Conservation (phyloP, 352 stramenopile species). For the Phytophthora quininea region DNA sequence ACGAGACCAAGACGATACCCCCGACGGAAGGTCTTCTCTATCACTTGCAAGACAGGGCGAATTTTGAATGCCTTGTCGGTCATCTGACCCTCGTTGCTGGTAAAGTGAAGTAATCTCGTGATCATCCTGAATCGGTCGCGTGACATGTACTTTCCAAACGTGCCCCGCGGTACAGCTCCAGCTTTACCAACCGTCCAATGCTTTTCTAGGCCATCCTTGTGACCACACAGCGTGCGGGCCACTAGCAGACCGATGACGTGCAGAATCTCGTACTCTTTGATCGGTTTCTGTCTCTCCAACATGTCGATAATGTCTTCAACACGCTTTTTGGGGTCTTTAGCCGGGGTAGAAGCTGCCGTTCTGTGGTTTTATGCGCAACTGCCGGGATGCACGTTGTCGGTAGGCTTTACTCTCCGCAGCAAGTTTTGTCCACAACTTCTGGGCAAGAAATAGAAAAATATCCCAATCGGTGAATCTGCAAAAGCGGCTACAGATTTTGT, state of each 20-base stretch:
- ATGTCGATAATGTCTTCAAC: neutral
- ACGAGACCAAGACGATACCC: conserved; percentile 11
- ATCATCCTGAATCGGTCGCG: conserved; percentile 9
- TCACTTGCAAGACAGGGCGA: conserved; percentile 10
- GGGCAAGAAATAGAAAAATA: neutral
- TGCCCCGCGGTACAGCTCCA: conserved; percentile 18
- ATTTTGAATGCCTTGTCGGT: conserved; percentile 24
- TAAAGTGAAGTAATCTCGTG: conserved; percentile 23
- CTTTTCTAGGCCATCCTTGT: conserved; percentile 4
- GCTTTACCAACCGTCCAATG: conserved; percentile 10
- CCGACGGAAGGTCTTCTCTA: conserved; percentile 23
- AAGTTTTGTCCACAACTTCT: neutral
- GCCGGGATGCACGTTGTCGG: neutral
- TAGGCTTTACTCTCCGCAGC: neutral
- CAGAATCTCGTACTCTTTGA: neutral
- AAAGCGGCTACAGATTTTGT: neutral
- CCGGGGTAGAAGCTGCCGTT: neutral
- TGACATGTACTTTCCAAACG: conserved; percentile 9
- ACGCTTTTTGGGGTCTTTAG: neutral
- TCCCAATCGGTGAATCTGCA: neutral
- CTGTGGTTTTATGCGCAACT: neutral
- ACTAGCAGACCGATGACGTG: neutral
- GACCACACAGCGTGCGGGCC: conserved; percentile 1
- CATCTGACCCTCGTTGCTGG: conserved; percentile 10
- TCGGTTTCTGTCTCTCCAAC: neutral